These are phyloP conservation scores for Penicillium sp. DNA, from an alignment of 2,329 filamentous ascomycete species.

Conservation along the genomic window DNA sequence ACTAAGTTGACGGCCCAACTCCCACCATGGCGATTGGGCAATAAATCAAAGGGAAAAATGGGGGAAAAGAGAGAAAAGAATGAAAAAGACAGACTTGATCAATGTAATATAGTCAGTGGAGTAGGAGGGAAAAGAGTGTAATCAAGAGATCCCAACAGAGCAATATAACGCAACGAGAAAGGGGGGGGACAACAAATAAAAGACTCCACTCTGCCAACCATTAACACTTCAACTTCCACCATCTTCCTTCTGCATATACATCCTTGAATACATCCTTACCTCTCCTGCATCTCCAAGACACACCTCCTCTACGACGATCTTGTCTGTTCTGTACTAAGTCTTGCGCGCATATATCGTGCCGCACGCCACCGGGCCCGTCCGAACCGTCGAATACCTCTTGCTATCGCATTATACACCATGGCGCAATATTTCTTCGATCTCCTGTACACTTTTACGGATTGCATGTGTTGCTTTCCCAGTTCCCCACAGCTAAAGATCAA, in stretches of 20 bases:
- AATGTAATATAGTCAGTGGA: background rate
- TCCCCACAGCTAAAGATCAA: slow-evolving; percentile 96
- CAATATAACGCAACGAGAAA: slow-evolving; percentile 9
- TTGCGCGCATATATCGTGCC: background rate
- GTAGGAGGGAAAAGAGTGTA: background rate
- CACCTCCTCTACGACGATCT: background rate
- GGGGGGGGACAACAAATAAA: slow-evolving; percentile 24
- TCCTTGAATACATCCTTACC: slow-evolving; percentile 6
- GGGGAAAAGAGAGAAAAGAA: background rate
- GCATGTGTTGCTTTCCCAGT: slow-evolving; percentile 93
- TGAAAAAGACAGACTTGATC: background rate
- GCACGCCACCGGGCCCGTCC: background rate
- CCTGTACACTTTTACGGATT: slow-evolving; percentile 88
- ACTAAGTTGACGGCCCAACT: slow-evolving; percentile 15
- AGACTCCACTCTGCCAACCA: slow-evolving; percentile 19
- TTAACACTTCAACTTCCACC: slow-evolving; percentile 3
- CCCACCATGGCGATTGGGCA: slow-evolving; percentile 13
- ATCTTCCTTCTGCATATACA: slow-evolving; percentile 8
- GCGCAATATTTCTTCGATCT: slow-evolving; percentile 83
- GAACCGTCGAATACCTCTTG: background rate
- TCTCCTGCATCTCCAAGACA: slow-evolving; percentile 5
- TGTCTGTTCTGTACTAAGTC: background rate
- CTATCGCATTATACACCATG: slow-evolving; percentile 51
- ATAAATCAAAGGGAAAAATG: background rate
- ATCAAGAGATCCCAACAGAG: background rate